Evolutionary conservation across 2,329 filamentous ascomycete genomes (phyloP).

Genomic region (Diplodia seriata): DNA sequence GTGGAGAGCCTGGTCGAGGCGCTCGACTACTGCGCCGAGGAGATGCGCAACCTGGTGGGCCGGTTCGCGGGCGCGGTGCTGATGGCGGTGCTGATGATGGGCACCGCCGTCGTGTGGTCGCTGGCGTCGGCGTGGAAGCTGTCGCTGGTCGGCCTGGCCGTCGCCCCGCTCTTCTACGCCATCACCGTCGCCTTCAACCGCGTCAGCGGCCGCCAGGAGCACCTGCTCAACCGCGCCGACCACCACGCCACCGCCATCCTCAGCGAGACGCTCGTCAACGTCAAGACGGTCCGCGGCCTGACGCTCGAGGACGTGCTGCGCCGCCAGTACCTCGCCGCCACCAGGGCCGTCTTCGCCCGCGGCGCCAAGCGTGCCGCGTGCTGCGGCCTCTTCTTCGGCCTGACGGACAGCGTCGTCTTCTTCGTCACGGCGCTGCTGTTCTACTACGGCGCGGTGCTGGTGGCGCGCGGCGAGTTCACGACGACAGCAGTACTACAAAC

Average conservation of each 20-base stretch:
- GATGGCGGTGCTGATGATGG: conserved; percentile 70
- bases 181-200: conserved; percentile 70
- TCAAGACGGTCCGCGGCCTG: conserved; percentile 78
- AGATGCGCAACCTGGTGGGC: conserved; percentile 83
- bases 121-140: conserved; percentile 78
- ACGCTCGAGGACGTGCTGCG: conserved; percentile 76
- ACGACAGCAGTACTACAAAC: conserved; percentile 72
- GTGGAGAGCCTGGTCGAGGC: conserved; percentile 70
- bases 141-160: conserved; percentile 75
- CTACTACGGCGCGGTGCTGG: conserved; percentile 76
- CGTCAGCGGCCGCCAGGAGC: conserved; percentile 75
- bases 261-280: conserved; percentile 77
- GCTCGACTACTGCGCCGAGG: conserved; percentile 82
- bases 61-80: conserved; percentile 76
- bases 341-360: conserved; percentile 60
- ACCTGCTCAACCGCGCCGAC: conserved; percentile 67
- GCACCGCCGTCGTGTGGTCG: conserved; percentile 76
- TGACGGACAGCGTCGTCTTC: conserved; percentile 75
- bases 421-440: conserved; percentile 82
- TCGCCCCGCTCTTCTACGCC: conserved; percentile 70
- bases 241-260: conserved; percentile 68
- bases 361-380: conserved; percentile 72
- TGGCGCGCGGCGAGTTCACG: conserved; percentile 58
- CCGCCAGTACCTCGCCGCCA: conserved; percentile 64
- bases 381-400: conserved; percentile 74